A percentile compares a stretch with the other conserved stretches of the same genome.
These are phyloP conservation scores for Mayamaea pseudoterrestris DNA, from an alignment of 108 stramenopile species.

Conservation along the genomic window DNA sequence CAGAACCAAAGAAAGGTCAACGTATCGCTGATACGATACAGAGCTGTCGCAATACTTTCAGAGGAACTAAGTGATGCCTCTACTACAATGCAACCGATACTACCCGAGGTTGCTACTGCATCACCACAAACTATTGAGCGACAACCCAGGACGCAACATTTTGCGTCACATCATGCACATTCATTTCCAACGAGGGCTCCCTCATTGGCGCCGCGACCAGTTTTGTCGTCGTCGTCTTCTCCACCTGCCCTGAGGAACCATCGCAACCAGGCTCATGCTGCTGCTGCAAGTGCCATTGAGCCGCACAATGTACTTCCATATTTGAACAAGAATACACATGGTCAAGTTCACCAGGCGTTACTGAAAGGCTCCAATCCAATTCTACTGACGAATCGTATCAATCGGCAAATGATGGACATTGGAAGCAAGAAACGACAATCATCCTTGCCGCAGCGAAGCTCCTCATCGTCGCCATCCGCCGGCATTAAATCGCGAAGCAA, in stretches of 20 bases:
- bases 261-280: neutral
- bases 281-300: neutral
- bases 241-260: neutral
- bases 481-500: slow-evolving; percentile 12
- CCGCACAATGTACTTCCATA: neutral
- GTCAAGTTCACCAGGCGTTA: slow-evolving; percentile 5
- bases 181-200: neutral
- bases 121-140: too few relatives aligned
- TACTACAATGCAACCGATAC: too few relatives aligned
- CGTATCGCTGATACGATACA: too few relatives aligned
- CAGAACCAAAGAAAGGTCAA: too few relatives aligned
- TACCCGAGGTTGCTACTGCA: too few relatives aligned
- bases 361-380: slow-evolving; percentile 24
- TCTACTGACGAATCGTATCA: slow-evolving; percentile 11
- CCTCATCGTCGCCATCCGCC: slow-evolving; percentile 3
- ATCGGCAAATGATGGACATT: slow-evolving; percentile 1
- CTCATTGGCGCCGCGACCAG: slow-evolving; percentile 1
- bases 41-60: too few relatives aligned
- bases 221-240: slow-evolving; percentile 5
- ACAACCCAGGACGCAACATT: too few relatives aligned
- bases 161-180: neutral
- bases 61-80: too few relatives aligned
- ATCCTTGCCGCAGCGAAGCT: neutral
- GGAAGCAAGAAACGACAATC: neutral
- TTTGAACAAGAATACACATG: too few relatives aligned